Conservation (phyloP, 2,329 filamentous ascomycete genomes). For the Helotiales sp. region DNA sequence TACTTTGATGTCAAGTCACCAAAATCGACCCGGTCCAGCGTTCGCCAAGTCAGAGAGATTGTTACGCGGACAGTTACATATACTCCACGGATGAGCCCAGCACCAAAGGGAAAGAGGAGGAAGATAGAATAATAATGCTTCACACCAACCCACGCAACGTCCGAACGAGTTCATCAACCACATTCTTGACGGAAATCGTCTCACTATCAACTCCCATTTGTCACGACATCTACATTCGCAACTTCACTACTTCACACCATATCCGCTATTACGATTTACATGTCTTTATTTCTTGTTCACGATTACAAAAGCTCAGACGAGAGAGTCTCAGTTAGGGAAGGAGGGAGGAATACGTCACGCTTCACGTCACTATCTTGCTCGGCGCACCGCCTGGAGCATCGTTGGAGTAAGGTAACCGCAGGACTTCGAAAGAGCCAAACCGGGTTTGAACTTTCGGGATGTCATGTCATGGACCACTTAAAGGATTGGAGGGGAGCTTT, state of each 20-base stretch:
- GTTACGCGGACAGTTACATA: conserved; percentile 95
- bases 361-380: conserved; percentile 36
- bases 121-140: conserved; percentile 60
- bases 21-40: conserved; percentile 63
- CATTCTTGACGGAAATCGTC: conserved; percentile 5
- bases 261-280: conserved; percentile 15
- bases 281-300: conserved; percentile 31
- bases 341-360: conserved; percentile 31
- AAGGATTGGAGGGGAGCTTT: conserved; percentile 25
- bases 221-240: conserved; percentile 7
- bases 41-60: conserved; percentile 81
- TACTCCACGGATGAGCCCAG: conserved; percentile 83
- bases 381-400: conserved; percentile 41
- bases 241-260: not conserved
- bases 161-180: conserved; percentile 6
- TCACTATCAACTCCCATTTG: not conserved
- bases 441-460: conserved; percentile 29
- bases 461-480: conserved; percentile 22
- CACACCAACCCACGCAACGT: not conserved
- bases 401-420: conserved; percentile 34
- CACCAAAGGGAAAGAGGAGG: conserved; percentile 90
- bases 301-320: conserved; percentile 35
- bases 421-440: conserved; percentile 21
- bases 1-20: conserved; percentile 62
- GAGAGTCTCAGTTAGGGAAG: conserved; percentile 22